phyloP scores from a whole-genome alignment of 495 filamentous ascomycete species.

The Platismatia glauca region DNA sequence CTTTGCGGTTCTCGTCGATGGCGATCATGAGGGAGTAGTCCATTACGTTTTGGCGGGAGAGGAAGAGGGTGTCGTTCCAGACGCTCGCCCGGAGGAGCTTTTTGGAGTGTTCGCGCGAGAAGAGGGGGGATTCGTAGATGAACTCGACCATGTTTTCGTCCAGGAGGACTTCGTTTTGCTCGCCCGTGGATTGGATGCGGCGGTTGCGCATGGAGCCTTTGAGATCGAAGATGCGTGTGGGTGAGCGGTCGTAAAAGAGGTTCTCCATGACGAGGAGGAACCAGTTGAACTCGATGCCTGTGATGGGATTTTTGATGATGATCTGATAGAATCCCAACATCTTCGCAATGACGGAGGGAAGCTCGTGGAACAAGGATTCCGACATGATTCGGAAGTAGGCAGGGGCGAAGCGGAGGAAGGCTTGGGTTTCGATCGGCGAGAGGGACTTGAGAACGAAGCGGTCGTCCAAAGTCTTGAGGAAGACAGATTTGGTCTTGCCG shows the following conservation, averaged over 20 bases:
- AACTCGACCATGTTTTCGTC: slow-evolving; percentile 99
- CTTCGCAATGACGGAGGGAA: slow-evolving; percentile 95
- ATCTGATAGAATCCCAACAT: slow-evolving; percentile 99
- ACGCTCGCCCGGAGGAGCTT: slow-evolving; percentile 73
- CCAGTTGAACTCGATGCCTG: slow-evolving; percentile 89
- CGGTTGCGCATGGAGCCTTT: slow-evolving; percentile 98
- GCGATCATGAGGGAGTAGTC: slow-evolving; percentile 98
- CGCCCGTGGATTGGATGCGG: slow-evolving; percentile 87
- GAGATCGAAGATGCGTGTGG: slow-evolving; percentile 90
- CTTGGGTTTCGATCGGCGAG: slow-evolving; percentile 79
- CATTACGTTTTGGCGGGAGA: slow-evolving; percentile 92
- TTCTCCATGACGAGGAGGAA: slow-evolving; percentile 97
- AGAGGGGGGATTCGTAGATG: slow-evolving; percentile 94
- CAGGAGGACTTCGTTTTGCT: slow-evolving; percentile 89
- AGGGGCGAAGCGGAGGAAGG: slow-evolving; percentile 89
- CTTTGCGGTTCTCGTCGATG: slow-evolving; percentile 78
- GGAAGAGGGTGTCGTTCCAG: slow-evolving; percentile 94
- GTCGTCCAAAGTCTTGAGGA: slow-evolving; percentile 92
- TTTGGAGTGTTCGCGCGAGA: slow-evolving; percentile 87
- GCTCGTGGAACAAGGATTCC: slow-evolving; percentile 88
- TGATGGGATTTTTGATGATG: slow-evolving; percentile 87
- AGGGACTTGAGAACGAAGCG: slow-evolving; percentile 87
- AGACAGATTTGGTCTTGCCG: slow-evolving; percentile 96
- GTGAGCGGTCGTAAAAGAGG: slow-evolving; percentile 89
- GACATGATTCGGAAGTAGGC: slow-evolving; percentile 97